Percentiles rank a stretch among this genome's conserved stretches.
These are phyloP conservation scores for Pontederia crassipes DNA, from an alignment of 176 grass and related monocot species.

Conservation along the genomic window DNA sequence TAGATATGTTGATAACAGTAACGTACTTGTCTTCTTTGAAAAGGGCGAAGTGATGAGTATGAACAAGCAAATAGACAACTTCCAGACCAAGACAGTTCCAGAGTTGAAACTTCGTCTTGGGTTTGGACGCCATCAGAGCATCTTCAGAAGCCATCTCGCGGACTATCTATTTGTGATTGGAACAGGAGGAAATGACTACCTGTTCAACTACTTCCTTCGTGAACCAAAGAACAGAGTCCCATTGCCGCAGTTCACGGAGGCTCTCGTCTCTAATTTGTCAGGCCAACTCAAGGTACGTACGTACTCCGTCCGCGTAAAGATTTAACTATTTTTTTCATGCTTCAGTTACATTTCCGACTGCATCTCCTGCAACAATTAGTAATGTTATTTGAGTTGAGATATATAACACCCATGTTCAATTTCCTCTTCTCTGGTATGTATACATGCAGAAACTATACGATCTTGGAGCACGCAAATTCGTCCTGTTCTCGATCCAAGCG, in stretches of 20 bases:
- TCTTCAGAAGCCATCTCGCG: slow-evolving; percentile 27
- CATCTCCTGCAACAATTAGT: too few relatives aligned
- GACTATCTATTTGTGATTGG: slow-evolving; percentile 46
- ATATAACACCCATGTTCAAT: not conserved
- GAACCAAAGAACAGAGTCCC: not conserved
- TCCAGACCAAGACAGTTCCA: slow-evolving; percentile 36
- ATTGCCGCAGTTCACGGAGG: slow-evolving; percentile 30
- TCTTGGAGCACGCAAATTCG: slow-evolving; percentile 51
- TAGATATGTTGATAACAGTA: not conserved
- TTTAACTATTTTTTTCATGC: too few relatives aligned
- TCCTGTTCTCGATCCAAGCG: slow-evolving; percentile 53
- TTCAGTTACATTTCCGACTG: too few relatives aligned
- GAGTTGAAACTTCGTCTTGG: slow-evolving; percentile 26
- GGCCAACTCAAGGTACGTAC: slow-evolving; percentile 36
- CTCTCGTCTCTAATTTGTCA: slow-evolving; percentile 28
- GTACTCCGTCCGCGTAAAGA: too few relatives aligned
- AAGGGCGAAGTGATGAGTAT: slow-evolving; percentile 45
- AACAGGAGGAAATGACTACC: slow-evolving; percentile 50
- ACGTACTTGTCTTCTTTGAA: not conserved
- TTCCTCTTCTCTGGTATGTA: not conserved
- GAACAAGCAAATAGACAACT: slow-evolving; percentile 40
- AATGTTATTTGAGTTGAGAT: too few relatives aligned
- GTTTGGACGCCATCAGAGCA: slow-evolving; percentile 2
- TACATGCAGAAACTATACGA: slow-evolving; percentile 32
- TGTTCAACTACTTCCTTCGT: slow-evolving; percentile 46